These are phyloP conservation scores for Curvularia hawaiiensis DNA, from an alignment of 2,329 filamentous ascomycete species.

Conservation along the genomic window DNA sequence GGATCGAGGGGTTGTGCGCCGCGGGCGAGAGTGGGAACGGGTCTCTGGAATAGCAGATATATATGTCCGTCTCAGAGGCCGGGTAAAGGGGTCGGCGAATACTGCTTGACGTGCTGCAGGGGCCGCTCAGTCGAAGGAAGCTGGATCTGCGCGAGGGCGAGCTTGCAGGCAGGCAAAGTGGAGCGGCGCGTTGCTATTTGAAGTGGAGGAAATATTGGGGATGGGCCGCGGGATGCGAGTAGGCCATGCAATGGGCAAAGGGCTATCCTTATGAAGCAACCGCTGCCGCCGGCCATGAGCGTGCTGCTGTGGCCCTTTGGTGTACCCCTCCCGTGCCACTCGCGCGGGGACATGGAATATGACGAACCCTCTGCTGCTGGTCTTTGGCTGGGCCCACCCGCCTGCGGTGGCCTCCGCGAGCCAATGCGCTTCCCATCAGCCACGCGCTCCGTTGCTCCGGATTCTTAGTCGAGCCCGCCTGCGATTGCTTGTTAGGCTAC, in stretches of 20 bases:
- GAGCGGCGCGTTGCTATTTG: constrained; percentile 21
- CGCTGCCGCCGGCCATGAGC: constrained; percentile 12
- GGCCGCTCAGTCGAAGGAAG: constrained; percentile 29
- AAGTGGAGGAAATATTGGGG: background rate
- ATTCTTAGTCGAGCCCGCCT: constrained; percentile 24
- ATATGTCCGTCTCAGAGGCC: constrained; percentile 32
- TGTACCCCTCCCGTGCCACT: constrained; percentile 32
- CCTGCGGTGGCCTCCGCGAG: constrained; percentile 19
- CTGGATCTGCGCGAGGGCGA: constrained; percentile 34
- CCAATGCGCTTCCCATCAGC: constrained; percentile 23
- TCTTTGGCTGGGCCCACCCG: constrained; percentile 39
- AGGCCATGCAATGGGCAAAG: constrained; percentile 20
- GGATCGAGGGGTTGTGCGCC: constrained; percentile 6
- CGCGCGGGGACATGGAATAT: constrained; percentile 43
- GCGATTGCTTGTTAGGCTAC: constrained; percentile 9
- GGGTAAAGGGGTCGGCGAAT: constrained; percentile 45
- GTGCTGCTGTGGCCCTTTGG: constrained; percentile 10
- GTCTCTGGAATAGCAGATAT: constrained; percentile 23
- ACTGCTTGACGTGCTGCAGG: constrained; percentile 35
- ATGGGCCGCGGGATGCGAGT: constrained; percentile 1
- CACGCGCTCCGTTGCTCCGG: constrained; percentile 35
- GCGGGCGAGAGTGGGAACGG: constrained; percentile 11
- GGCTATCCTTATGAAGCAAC: constrained; percentile 26
- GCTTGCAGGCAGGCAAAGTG: constrained; percentile 30
- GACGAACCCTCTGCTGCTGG: constrained; percentile 31